phyloP scores from a whole-genome alignment of 345 rosid species.

The Corchorus capsularis region DNA sequence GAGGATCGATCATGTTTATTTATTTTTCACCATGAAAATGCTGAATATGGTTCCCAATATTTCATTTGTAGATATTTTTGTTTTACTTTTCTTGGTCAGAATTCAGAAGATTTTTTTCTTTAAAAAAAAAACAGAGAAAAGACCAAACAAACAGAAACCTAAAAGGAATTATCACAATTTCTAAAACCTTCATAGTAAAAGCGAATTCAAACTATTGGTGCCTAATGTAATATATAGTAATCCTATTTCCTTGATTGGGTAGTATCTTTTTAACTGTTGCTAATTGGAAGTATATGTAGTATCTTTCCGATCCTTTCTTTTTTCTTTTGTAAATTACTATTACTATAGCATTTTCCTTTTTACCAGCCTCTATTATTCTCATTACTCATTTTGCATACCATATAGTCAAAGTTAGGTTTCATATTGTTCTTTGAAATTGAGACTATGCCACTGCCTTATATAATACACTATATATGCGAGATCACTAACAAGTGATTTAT shows the following conservation, averaged over 20 bases:
- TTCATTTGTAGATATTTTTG: no score
- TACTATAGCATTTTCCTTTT: not conserved
- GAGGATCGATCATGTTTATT: not conserved
- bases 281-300: not conserved
- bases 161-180: not conserved
- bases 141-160: not conserved
- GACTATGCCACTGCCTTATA: not conserved
- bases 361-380: not conserved
- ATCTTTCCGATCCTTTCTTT: not conserved
- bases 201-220: not conserved
- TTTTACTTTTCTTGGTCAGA: no score
- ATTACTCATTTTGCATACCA: not conserved
- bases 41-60: no score
- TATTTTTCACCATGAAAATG: not conserved
- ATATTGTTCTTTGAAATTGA: not conserved
- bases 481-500: no score
- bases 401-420: slow-evolving; percentile 11
- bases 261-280: not conserved
- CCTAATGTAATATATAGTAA: not conserved
- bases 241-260: not conserved
- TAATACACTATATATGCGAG: not conserved
- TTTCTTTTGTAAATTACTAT: not conserved
- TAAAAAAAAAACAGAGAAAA: not conserved
- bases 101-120: not conserved
- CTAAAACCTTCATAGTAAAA: not conserved